These are phyloP conservation scores for Mucor circinelloides DNA, from an alignment of 371 early-diverging fungal species.

Conservation along the genomic window DNA sequence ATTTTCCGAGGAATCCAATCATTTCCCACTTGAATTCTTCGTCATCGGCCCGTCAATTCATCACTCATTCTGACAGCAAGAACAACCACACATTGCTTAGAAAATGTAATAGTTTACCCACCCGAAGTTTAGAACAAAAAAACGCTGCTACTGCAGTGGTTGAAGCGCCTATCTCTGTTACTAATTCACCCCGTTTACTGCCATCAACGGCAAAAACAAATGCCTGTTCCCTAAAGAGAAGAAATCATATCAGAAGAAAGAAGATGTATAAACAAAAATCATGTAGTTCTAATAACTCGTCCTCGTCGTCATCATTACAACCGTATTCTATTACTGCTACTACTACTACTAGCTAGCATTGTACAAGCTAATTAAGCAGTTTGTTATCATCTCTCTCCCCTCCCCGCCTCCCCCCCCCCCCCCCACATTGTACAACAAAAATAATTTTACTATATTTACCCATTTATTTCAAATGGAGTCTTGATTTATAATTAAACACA, in stretches of 20 bases:
- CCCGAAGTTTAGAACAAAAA: neutral
- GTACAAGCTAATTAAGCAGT: neutral
- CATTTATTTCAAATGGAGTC: too few relatives aligned
- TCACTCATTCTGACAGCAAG: neutral
- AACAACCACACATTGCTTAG: neutral
- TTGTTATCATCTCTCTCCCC: too few relatives aligned
- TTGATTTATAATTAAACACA: neutral
- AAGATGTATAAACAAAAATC: neutral
- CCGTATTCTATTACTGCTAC: too few relatives aligned
- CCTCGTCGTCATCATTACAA: neutral
- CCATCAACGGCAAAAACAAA: neutral
- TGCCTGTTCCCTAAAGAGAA: neutral
- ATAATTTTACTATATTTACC: too few relatives aligned
- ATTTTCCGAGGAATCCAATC: neutral
- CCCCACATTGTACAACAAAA: too few relatives aligned
- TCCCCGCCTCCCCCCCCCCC: too few relatives aligned
- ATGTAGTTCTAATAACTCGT: neutral
- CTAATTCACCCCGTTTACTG: neutral
- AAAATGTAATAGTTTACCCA: slow-evolving; percentile 2
- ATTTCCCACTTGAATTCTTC: neutral
- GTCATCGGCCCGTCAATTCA: neutral
- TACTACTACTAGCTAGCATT: neutral
- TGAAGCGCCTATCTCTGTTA: neutral
- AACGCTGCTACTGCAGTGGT: neutral
- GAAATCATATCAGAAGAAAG: neutral